Base-by-base conservation (phyloP, 192 early-diverging fungal species). In the Mortierella hygrophila region DNA sequence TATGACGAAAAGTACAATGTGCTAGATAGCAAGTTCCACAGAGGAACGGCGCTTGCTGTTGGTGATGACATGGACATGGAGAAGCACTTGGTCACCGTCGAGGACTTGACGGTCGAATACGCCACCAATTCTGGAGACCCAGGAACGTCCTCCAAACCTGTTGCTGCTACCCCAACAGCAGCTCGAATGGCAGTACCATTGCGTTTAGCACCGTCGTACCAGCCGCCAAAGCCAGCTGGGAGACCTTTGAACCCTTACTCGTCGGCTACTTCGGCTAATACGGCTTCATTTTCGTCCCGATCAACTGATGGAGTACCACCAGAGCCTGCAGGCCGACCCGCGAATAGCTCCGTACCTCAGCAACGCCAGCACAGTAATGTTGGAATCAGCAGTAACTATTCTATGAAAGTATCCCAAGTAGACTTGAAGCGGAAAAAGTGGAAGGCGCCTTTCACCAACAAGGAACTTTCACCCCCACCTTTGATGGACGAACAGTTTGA, bases 31-130 rank as follows among this genome's bases (percentile, higher is more conserved):
- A 74, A 47, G 2, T 88, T 88, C 20, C 79, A 78, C 37, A 78
- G 78, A 49, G 75, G 78, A 37, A 23, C 52, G 6, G 29, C 75
- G 15, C 70, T 88, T 7, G 49, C 37, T 20, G 79, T 79, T 4
- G 91, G 89, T 10, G 91, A 92, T 74, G 91, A 92, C 76, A 60
- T 92, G 55, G 91, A 92, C 37, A 90, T 92, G 86, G 91, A 92
- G 47, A 77, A 75, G 49, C 89, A 90, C 44, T 32, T 92, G 68
- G 80, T 90, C 9, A 90, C 89, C 37, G 71, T 92, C 13, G 91
- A 92, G 54, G 52, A 81, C 20, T 37, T 89, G 65, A 77, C 76
- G n/a, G 32, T 70, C 2, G 74, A 60, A 1, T 70, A 77, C 57
- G 76, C 76, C 63, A 55, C 70, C 18, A 81, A 78, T 75, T 54